Evolutionary conservation across 2,329 filamentous ascomycete genomes (phyloP).

Genomic region (Pezicula rhizophila): DNA sequence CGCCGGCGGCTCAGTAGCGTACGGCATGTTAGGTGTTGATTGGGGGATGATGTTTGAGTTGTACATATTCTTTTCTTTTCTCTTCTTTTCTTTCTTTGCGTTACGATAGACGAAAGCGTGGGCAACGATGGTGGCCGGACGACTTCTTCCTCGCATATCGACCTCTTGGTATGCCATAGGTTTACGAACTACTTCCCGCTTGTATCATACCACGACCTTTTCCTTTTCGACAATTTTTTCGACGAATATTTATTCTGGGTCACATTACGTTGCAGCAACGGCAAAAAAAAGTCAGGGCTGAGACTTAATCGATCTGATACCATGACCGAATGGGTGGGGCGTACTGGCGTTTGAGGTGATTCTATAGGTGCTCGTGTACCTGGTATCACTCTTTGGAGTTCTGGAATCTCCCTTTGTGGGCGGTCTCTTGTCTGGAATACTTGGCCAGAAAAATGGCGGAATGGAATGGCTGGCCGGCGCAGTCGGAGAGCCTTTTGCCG

Average conservation of each 20-base stretch:
- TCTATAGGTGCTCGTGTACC: slow-evolving; percentile 19
- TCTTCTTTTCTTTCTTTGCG: slow-evolving; percentile 15
- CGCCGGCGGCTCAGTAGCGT: slow-evolving; percentile 22
- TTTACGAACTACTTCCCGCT: slow-evolving; percentile 15
- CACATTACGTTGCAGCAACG: slow-evolving; percentile 21
- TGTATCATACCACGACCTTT: slow-evolving; percentile 28
- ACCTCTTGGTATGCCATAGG: slow-evolving; percentile 7
- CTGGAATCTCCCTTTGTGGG: background rate
- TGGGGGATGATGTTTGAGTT: slow-evolving; percentile 18
- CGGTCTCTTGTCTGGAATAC: background rate
- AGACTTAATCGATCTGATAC: slow-evolving; percentile 21
- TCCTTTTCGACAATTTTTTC: slow-evolving; percentile 16
- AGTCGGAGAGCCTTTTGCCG: background rate
- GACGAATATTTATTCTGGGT: slow-evolving; percentile 17
- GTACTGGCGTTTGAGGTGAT: slow-evolving; percentile 16
- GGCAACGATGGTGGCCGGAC: slow-evolving; percentile 10
- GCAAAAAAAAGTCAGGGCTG: slow-evolving; percentile 28
- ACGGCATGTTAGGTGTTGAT: background rate
- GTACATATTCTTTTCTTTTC: slow-evolving; percentile 28
- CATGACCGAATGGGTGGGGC: slow-evolving; percentile 24
- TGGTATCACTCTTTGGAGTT: slow-evolving; percentile 9
- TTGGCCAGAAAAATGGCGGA: background rate
- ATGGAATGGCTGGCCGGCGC: background rate
- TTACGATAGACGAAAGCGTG: slow-evolving; percentile 21
- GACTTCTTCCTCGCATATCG: slow-evolving; percentile 16